A percentile compares a stretch with the other conserved stretches of the same genome.
Evolutionary conservation across 192 early-diverging fungal species (phyloP).

Genomic region (Entomortierella lignicola): DNA sequence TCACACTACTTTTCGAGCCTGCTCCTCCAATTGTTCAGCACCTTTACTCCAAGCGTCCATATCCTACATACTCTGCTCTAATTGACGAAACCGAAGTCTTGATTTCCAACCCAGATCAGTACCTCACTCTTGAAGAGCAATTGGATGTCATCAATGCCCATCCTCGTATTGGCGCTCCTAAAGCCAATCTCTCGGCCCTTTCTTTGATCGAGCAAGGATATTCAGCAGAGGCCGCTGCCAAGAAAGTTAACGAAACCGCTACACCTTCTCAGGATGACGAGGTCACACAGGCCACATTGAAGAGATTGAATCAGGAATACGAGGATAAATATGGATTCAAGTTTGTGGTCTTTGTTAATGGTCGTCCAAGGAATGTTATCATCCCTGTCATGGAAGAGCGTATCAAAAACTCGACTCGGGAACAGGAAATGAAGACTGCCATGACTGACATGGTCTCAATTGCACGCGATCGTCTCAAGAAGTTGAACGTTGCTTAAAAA

Average conservation of each 20-base stretch:
- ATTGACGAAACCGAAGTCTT: conserved; percentile 67
- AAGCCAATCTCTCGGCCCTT: conserved; percentile 74
- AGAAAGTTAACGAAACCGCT: conserved; percentile 37
- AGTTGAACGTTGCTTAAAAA: conserved; percentile 58
- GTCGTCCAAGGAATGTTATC: conserved; percentile 77
- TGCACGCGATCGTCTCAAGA: conserved; percentile 82
- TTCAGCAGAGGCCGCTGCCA: conserved; percentile 52
- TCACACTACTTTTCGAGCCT: conserved; percentile 86
- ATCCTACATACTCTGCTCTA: conserved; percentile 71
- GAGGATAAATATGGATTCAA: conserved; percentile 84
- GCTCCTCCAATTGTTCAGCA: conserved; percentile 82
- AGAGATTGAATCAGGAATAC: conserved; percentile 72
- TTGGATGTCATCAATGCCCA: conserved; percentile 90
- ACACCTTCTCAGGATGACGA: conserved; percentile 59
- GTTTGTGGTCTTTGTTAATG: conserved; percentile 87
- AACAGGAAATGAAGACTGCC: conserved; percentile 75
- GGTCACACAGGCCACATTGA: conserved; percentile 65
- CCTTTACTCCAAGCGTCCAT: conserved; percentile 79
- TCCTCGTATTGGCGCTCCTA: conserved; percentile 85
- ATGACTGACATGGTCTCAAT: conserved; percentile 84
- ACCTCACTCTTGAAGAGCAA: conserved; percentile 71
- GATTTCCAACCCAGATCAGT: conserved; percentile 58
- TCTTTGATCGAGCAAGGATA: conserved; percentile 81
- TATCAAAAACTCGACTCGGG: conserved; percentile 69
- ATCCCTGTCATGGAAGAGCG: conserved; percentile 80